Evolutionary conservation across 2,329 filamentous ascomycete species (phyloP).

Genomic region (Cercospora beticola): DNA sequence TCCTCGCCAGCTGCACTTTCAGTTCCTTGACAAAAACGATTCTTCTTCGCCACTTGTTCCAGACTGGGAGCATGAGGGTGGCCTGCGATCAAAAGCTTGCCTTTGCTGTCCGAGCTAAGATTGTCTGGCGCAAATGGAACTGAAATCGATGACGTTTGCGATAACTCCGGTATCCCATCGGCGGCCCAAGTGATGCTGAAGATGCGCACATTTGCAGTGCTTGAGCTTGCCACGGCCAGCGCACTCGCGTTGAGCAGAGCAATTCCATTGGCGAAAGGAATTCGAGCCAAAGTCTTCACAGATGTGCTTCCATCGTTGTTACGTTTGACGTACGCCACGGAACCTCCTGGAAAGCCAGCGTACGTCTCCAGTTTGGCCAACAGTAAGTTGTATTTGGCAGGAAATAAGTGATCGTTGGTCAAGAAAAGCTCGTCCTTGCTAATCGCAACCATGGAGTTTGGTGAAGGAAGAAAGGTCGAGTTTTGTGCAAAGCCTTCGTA

Average conservation of each 20-base stretch:
- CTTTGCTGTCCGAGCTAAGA: slow-evolving; percentile 40
- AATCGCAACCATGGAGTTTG: slow-evolving; percentile 43
- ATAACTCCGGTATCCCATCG: slow-evolving; percentile 15
- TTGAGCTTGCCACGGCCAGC: slow-evolving; percentile 43
- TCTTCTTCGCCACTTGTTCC: slow-evolving; percentile 26
- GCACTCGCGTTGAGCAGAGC: slow-evolving; percentile 39
- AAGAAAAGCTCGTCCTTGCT: slow-evolving; percentile 39
- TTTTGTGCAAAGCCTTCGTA: slow-evolving; percentile 38
- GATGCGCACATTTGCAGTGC: slow-evolving; percentile 38
- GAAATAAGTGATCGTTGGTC: slow-evolving; percentile 47
- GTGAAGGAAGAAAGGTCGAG: slow-evolving; percentile 34
- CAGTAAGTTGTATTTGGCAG: slow-evolving; percentile 28
- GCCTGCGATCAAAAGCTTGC: slow-evolving; percentile 44
- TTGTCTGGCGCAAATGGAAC: slow-evolving; percentile 43
- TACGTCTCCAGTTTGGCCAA: slow-evolving; percentile 44
- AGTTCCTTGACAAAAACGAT: slow-evolving; percentile 24
- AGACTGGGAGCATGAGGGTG: slow-evolving; percentile 42
- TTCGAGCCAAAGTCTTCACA: slow-evolving; percentile 31
- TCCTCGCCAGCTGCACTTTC: slow-evolving; percentile 26
- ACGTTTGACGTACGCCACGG: slow-evolving; percentile 39
- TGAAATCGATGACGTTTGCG: slow-evolving; percentile 21
- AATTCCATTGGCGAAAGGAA: slow-evolving; percentile 48
- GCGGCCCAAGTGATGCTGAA: slow-evolving; percentile 31
- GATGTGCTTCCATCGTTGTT: slow-evolving; percentile 6
- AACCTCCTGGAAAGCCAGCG: slow-evolving; percentile 39